Conservation (phyloP, 192 early-diverging fungal species). For the Spizellomyces punctatus region DNA sequence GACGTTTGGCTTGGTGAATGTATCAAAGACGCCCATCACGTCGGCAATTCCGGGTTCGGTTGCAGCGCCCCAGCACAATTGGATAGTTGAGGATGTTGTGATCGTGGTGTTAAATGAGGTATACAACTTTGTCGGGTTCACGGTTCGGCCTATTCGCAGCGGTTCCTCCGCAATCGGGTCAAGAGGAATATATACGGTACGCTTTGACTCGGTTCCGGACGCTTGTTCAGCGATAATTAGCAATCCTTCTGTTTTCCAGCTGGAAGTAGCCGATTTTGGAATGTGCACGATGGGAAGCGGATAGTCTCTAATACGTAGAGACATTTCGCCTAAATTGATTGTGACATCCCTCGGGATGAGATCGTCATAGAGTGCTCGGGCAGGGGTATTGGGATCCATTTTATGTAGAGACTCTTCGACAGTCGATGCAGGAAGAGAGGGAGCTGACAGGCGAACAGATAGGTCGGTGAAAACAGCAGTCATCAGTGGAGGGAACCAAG, state of each 20-base stretch:
- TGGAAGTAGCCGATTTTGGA: conserved; percentile 9
- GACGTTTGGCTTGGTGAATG: conserved; percentile 49
- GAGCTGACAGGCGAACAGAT: conserved; percentile 17
- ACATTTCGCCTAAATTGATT: conserved; percentile 21
- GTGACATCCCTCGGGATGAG: conserved; percentile 44
- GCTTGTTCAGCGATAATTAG: conserved; percentile 51
- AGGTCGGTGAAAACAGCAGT: conserved; percentile 25
- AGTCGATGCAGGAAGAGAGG: conserved; percentile 29
- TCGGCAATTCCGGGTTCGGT: conserved; percentile 50
- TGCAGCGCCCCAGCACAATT: conserved; percentile 38
- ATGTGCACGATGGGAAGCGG: conserved; percentile 40
- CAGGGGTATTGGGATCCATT: conserved; percentile 51
- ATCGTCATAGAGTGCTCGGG: conserved; percentile 46
- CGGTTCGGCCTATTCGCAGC: conserved; percentile 39
- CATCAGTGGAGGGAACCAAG: conserved; percentile 29
- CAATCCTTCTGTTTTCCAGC: conserved; percentile 51
- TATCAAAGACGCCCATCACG: conserved; percentile 51
- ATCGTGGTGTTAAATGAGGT: conserved; percentile 33
- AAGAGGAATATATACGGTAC: conserved; percentile 38
- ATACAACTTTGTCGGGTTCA: conserved; percentile 57
- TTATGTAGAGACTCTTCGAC: conserved; percentile 51
- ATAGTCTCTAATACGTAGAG: conserved; percentile 49
- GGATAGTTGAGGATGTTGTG: conserved; percentile 14
- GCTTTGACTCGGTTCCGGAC: conserved; percentile 33
- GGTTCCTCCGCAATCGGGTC: conserved; percentile 15